These are phyloP conservation scores for Xylariaceae sp. DNA, from an alignment of 2,329 filamentous ascomycete genomes.

Conservation along the genomic window DNA sequence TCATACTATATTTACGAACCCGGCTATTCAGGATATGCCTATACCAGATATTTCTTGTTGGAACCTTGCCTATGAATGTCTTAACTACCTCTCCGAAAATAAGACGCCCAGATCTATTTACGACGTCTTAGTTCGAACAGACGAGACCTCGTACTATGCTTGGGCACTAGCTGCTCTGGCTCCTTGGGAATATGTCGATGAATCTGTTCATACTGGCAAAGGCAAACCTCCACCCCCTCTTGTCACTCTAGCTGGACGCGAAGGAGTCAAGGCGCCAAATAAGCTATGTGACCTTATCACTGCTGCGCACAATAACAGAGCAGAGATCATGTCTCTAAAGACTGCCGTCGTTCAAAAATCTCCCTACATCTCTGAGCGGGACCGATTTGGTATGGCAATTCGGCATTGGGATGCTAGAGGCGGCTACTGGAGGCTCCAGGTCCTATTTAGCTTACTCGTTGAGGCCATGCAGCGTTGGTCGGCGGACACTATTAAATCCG, in stretches of 20 bases:
- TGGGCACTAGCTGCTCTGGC: slow-evolving; percentile 79
- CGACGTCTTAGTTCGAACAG: slow-evolving; percentile 62
- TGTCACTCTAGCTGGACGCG: slow-evolving; percentile 68
- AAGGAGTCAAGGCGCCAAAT: slow-evolving; percentile 81
- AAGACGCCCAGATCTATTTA: slow-evolving; percentile 55
- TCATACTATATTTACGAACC: slow-evolving; percentile 75
- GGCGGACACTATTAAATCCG: slow-evolving; percentile 44
- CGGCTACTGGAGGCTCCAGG: slow-evolving; percentile 73
- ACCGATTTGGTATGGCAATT: slow-evolving; percentile 75
- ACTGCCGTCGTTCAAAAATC: slow-evolving; percentile 54
- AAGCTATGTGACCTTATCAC: slow-evolving; percentile 73
- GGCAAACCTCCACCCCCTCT: slow-evolving; percentile 63
- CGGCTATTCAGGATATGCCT: slow-evolving; percentile 57
- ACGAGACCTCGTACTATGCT: slow-evolving; percentile 71
- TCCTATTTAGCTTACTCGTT: slow-evolving; percentile 69
- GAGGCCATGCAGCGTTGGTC: slow-evolving; percentile 58
- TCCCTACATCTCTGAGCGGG: slow-evolving; percentile 58
- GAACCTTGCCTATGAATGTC: slow-evolving; percentile 66
- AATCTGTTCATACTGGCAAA: slow-evolving; percentile 46
- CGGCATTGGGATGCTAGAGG: slow-evolving; percentile 69
- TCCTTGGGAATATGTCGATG: slow-evolving; percentile 68
- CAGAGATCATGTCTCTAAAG: slow-evolving; percentile 69
- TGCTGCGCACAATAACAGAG: slow-evolving; percentile 66
- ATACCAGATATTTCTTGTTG: slow-evolving; percentile 66
- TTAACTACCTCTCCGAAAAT: slow-evolving; percentile 57